These are phyloP conservation scores for Termitomyces heimii DNA, from an alignment of 768 basidiomycete genomes.

Conservation along the genomic window DNA sequence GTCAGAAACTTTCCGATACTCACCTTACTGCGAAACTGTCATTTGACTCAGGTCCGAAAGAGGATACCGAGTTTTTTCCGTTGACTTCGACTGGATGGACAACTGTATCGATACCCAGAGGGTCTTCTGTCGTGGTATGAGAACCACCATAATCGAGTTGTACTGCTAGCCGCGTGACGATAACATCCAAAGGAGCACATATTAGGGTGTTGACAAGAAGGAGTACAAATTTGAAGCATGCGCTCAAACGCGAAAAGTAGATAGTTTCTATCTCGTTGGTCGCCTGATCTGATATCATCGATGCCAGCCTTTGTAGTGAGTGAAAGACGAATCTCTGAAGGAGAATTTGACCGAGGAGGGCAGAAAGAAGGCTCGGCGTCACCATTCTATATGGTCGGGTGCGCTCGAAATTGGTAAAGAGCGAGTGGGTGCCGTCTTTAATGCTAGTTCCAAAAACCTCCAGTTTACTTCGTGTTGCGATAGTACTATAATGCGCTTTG, in stretches of 20 bases:
- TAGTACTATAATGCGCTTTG: slow-evolving; percentile 20
- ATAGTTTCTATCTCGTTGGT: neutral
- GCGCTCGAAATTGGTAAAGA: slow-evolving; percentile 56
- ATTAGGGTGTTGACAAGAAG: slow-evolving; percentile 13
- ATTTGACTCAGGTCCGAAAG: neutral
- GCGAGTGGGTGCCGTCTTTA: slow-evolving; percentile 39
- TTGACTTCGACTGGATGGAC: neutral
- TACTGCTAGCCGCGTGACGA: slow-evolving; percentile 18
- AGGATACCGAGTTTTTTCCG: neutral
- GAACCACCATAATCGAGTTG: slow-evolving; percentile 13
- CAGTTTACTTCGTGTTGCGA: slow-evolving; percentile 51
- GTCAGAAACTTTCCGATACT: neutral
- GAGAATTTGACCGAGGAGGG: slow-evolving; percentile 36
- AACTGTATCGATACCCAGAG: neutral
- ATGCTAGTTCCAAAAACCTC: slow-evolving; percentile 37
- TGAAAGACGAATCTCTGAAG: slow-evolving; percentile 11
- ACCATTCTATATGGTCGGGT: slow-evolving; percentile 51
- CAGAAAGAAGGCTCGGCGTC: slow-evolving; percentile 46
- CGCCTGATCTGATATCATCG: neutral
- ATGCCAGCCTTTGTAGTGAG: slow-evolving; percentile 22
- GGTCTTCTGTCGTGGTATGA: neutral
- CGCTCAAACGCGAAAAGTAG: neutral
- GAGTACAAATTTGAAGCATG: neutral
- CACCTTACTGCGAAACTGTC: slow-evolving; percentile 8
- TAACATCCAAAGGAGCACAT: slow-evolving; percentile 20